Base-by-base conservation (phyloP, 2,329 filamentous ascomycete genomes). In the Arthrobotrys sphaeroides region DNA sequence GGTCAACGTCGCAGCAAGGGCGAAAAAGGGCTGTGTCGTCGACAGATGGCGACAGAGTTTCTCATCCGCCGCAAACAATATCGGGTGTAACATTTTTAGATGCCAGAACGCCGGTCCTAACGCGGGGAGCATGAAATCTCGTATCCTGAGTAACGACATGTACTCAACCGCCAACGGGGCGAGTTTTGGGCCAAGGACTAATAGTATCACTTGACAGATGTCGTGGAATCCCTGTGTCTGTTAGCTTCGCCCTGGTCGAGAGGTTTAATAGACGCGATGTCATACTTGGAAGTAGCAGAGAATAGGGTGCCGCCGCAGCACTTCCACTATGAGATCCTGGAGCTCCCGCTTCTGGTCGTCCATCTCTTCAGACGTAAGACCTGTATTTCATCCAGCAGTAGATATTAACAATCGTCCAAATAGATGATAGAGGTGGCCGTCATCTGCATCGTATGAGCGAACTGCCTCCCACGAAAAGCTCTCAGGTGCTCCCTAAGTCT, bases 101-200 rank as follows among this genome's bases (percentile, higher is more conserved):
- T 99, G 95, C 65, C 90, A 87, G 55, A 96, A 85, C 20, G 94
- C 92, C 2, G 93, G 92, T 12, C 88, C 85, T 47, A 99, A 88
- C 42, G 89, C 92, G 6, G 94, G 94, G 9, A 99, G 88, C 95
- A 99, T 97, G 82, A 97, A 99, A 83, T 99, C 95, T 77, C 95
- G 89, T 81, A 99, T 97, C 62, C 93, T 91, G 47, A 98, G 87
- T 31, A 94, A 86, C 2, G 94, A 97, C 72, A 99, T 88, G n/a
- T 91, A 90, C 33, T 91, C 87, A 31, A 96, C 88, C 13, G 90
- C 88, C 5, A 85, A 82, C 16, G 87, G 85, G 13, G 91, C 90
- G 64, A 85, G 82, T 20, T 85, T 80, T 7, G 88, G 84, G 0
- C 90, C 90, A 2, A 99, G 86, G 9, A 97, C 94, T 12, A 99